A percentile compares a stretch with the other conserved stretches of the same genome.
phyloP scores from a whole-genome alignment of 495 filamentous ascomycete genomes.

The Podospora comata region DNA sequence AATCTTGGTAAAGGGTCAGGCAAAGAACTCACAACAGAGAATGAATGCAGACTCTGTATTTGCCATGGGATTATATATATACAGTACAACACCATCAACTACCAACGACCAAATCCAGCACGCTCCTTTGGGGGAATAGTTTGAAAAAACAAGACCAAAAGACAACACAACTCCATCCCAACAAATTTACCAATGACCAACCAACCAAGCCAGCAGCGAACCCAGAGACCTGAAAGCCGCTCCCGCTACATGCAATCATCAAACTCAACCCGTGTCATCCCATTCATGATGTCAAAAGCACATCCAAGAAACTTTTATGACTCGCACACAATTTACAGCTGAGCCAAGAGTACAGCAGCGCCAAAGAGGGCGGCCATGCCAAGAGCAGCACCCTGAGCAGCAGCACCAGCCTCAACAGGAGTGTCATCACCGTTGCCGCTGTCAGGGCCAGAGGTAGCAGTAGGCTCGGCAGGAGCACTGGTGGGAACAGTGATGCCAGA shows the following conservation, averaged over 20 bases:
- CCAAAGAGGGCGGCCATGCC: constrained; percentile 40
- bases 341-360: constrained; percentile 28
- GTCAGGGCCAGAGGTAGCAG: not conserved
- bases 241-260: not conserved
- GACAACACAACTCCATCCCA: not conserved
- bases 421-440: not conserved
- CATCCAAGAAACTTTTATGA: not conserved
- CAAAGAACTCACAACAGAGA: no score
- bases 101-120: not conserved
- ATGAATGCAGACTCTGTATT: no score
- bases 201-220: not conserved
- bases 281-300: not conserved
- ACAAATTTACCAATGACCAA: no score
- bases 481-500: constrained; percentile 35
- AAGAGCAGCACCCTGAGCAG: constrained; percentile 30
- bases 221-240: not conserved
- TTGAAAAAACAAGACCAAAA: not conserved
- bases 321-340: not conserved
- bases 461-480: constrained; percentile 25
- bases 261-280: not conserved
- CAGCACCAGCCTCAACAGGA: constrained; percentile 15
- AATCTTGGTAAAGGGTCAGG: no score
- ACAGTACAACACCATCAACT: not conserved
- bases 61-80: not conserved
- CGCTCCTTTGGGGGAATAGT: not conserved